Evolutionary conservation across 148 eudicot species (phyloP).

Genomic region (Fagopyrum esculentum): DNA sequence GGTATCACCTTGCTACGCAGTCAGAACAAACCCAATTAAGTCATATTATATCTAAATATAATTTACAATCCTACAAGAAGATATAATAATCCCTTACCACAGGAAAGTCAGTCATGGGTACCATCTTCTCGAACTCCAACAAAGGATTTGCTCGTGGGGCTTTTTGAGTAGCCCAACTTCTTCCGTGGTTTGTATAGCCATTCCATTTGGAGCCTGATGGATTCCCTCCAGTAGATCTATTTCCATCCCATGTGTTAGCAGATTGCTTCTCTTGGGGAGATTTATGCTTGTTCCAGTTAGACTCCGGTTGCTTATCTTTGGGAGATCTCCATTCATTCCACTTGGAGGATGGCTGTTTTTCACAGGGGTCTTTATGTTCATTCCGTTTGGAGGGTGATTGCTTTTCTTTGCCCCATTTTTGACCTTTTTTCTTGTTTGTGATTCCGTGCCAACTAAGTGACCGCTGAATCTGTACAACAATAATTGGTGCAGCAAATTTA

Average conservation of each 20-base stretch:
- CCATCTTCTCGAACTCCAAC: slow-evolving; percentile 62
- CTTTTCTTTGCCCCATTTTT: slow-evolving; percentile 43
- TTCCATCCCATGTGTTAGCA: slow-evolving; percentile 6
- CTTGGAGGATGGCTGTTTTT: slow-evolving; percentile 19
- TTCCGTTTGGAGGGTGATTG: slow-evolving; percentile 2
- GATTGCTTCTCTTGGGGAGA: slow-evolving; percentile 1
- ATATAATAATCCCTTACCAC: slow-evolving; percentile 32
- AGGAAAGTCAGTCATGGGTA: slow-evolving; percentile 47
- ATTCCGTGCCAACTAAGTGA: slow-evolving; percentile 47
- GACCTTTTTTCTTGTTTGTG: slow-evolving; percentile 54
- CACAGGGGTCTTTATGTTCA: not conserved
- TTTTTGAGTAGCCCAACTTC: slow-evolving; percentile 2
- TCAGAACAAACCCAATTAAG: not conserved
- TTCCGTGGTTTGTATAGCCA: not conserved
- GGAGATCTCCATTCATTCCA: slow-evolving; percentile 33
- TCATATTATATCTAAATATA: not conserved
- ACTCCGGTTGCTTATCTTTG: slow-evolving; percentile 14
- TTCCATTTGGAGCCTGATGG: slow-evolving; percentile 5
- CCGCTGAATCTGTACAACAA: slow-evolving; percentile 24
- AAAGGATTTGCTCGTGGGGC: not conserved
- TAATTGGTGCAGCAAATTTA: not conserved
- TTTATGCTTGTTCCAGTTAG: slow-evolving; percentile 19
- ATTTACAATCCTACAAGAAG: not conserved
- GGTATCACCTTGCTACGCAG: slow-evolving; percentile 66
- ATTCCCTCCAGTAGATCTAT: slow-evolving; percentile 6